Evolutionary conservation across 371 early-diverging fungal species (phyloP).

Genomic region (Parasitella parasitica): DNA sequence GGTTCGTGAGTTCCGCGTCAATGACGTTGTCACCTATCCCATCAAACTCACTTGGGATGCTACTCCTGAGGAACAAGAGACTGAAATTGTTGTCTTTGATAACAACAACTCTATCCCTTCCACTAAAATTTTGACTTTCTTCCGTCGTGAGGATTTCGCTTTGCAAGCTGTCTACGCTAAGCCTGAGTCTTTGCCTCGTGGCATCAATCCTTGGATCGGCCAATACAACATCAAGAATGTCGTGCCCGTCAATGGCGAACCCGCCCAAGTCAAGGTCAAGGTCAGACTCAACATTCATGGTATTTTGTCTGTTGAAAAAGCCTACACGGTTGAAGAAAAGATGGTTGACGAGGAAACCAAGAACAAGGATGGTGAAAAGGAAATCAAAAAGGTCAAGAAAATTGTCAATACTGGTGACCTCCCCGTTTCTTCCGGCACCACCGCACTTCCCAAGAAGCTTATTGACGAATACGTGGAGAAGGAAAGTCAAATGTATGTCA

Average conservation of each 20-base stretch:
- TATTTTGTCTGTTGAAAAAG: slow-evolving; percentile 79
- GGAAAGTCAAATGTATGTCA: slow-evolving; percentile 85
- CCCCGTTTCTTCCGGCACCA: slow-evolving; percentile 64
- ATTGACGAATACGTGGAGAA: slow-evolving; percentile 67
- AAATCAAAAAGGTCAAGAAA: slow-evolving; percentile 79
- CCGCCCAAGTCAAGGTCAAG: slow-evolving; percentile 90
- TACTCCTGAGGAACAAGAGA: slow-evolving; percentile 69
- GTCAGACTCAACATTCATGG: slow-evolving; percentile 85
- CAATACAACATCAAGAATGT: slow-evolving; percentile 66
- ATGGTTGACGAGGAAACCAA: slow-evolving; percentile 69
- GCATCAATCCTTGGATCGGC: slow-evolving; percentile 74
- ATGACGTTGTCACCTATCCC: slow-evolving; percentile 78
- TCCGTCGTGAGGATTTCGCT: slow-evolving; percentile 74
- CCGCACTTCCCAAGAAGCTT: slow-evolving; percentile 55
- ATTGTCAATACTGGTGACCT: slow-evolving; percentile 88
- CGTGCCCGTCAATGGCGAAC: slow-evolving; percentile 44
- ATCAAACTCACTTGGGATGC: slow-evolving; percentile 72
- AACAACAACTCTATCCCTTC: slow-evolving; percentile 77
- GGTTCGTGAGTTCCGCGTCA: slow-evolving; percentile 92
- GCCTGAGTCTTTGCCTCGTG: slow-evolving; percentile 67
- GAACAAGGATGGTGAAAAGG: slow-evolving; percentile 62
- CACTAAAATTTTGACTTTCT: slow-evolving; percentile 87
- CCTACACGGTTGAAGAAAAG: slow-evolving; percentile 89
- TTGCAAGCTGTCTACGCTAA: slow-evolving; percentile 78
- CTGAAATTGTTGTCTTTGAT: slow-evolving; percentile 71